Conservation (phyloP, 345 rosid species). For the Dipteronia dyeriana region DNA sequence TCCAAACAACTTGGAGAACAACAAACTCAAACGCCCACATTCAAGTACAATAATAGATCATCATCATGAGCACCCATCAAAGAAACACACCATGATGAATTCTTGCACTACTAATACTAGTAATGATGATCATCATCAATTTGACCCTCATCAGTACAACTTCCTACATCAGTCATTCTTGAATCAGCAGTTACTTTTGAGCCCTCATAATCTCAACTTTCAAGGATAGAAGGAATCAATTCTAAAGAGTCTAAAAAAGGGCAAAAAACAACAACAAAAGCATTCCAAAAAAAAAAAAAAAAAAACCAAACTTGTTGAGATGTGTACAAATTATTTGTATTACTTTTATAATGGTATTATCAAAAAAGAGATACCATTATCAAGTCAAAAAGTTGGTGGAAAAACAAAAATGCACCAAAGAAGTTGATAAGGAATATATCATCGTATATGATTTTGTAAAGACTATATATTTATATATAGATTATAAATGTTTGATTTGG, state of each 20-base stretch:
- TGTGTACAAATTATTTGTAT: conserved; percentile 25
- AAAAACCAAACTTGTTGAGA: conserved; percentile 7
- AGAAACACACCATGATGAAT: conserved; percentile 37
- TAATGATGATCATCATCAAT: conserved; percentile 24
- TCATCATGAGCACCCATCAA: conserved; percentile 45
- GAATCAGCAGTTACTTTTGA: conserved; percentile 54
- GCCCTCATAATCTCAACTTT: conserved; percentile 55
- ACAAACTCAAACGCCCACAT: conserved; percentile 55
- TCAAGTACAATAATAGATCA: conserved; percentile 17
- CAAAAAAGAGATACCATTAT: no score
- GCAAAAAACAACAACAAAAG: not conserved
- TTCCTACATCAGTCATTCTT: conserved; percentile 46
- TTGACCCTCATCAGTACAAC: conserved; percentile 47
- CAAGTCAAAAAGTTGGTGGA: conserved; percentile 27
- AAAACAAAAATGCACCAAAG: not conserved
- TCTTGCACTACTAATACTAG: conserved; percentile 41
- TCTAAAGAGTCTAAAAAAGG: not conserved
- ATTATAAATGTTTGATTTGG: conserved; percentile 13
- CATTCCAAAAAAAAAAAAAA: not conserved
- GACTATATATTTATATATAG: not conserved
- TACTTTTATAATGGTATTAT: not conserved
- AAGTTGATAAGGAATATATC: conserved; percentile 10
- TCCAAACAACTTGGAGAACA: conserved; percentile 31
- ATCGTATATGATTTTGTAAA: conserved; percentile 26
- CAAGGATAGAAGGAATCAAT: conserved; percentile 39